Evolutionary conservation across 306 rosid species (phyloP), one percentile per base, ranked within the genome.

Genomic region (Heteromeles arbutifolia): DNA sequence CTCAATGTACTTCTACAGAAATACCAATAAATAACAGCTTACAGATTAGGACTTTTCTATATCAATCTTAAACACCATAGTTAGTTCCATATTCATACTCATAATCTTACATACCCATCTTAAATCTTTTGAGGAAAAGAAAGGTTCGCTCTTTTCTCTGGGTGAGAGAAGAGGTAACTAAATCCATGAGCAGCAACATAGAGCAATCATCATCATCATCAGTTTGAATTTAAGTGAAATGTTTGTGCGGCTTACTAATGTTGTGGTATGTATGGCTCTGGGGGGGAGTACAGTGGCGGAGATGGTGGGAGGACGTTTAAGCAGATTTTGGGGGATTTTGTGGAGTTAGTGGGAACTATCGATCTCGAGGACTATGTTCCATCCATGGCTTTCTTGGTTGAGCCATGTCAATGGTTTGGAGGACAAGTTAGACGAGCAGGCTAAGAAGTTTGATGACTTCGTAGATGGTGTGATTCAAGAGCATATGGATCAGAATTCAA

Each of bases 381-480:
- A n/a, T 15, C 90, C 88, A 39, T 86, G 84, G 80, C 81, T 88
- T 65, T 84, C 76, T 13, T 92, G 92, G 89, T 24, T 85, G n/a
- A 76, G 65, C 2, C 1, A 28, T 10, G 19, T 73, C 18, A 74
- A 21, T 78, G 96, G 93, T 10, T n/a, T 88, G 13, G 83, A 86
- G 53, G 81, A 57, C 2, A 76, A 28, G 65, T 82, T 84, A 1
- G 70, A 76, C 3, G 80, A 17, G 31, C 74, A 85, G 56, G 90
- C 86, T 18, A 79, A 74, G 69, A 53, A 62, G 9, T 31, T 83
- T 1, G 91, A 90, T 78, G 67, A n/a, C 4, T 79, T 92, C 58
- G 29, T 85, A 11, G 90, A 88, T 4, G 57, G 48, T 44, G 88
- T 87, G 0, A 34, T 92, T 69, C 72, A 88, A 57, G 85, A 88